A percentile compares a stretch with the other conserved stretches of the same genome.
Evolutionary conservation across 257 asterid genomes (phyloP).

Genomic region (Lycium barbarum): DNA sequence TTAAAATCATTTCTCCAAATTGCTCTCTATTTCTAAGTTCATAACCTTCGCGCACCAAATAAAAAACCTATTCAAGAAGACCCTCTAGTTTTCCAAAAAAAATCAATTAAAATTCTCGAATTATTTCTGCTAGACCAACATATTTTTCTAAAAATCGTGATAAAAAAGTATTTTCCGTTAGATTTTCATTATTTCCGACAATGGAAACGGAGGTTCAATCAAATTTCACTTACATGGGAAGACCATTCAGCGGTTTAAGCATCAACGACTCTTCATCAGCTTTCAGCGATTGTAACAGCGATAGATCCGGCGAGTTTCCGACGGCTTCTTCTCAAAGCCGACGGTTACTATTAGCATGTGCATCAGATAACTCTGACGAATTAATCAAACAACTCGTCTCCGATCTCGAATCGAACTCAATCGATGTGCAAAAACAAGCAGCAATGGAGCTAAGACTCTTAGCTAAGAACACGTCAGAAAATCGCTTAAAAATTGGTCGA

Average conservation of each 20-base stretch:
- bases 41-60: too few species aligned
- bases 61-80: too few species aligned
- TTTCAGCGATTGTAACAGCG: constrained; percentile 95
- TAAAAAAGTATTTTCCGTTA: too few species aligned
- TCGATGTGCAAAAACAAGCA: constrained; percentile 74
- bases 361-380: constrained; percentile 74
- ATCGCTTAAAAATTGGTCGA: constrained; percentile 75
- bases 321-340: constrained; percentile 76
- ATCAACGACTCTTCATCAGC: constrained; percentile 67
- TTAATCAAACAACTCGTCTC: constrained; percentile 71
- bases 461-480: constrained; percentile 82
- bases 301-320: constrained; percentile 90
- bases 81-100: too few species aligned
- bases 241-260: constrained; percentile 55
- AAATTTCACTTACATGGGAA: constrained; percentile 70
- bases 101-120: too few species aligned
- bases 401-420: constrained; percentile 56
- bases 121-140: too few species aligned
- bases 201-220: constrained; percentile 70
- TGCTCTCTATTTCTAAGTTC: too few species aligned
- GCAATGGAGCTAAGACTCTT: constrained; percentile 86
- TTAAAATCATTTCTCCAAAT: too few species aligned
- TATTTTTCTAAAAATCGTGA: too few species aligned
- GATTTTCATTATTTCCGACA: constrained; percentile 10
- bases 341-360: constrained; percentile 68